Conservation (phyloP, 768 basidiomycete species). For the Agrocybe pediades region DNA sequence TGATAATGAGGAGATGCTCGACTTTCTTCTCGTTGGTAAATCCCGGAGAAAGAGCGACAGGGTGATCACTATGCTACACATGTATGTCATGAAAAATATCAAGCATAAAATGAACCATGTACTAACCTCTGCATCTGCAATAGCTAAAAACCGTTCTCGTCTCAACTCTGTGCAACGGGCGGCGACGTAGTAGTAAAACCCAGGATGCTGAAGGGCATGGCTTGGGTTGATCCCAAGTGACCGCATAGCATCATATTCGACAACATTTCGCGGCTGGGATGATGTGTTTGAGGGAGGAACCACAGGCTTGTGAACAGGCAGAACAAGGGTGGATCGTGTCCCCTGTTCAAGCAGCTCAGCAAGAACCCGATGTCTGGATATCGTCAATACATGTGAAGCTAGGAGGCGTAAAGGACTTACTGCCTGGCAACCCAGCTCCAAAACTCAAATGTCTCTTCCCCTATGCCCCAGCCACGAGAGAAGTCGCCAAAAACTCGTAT, state of each 20-base stretch:
- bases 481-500: conserved; percentile 85
- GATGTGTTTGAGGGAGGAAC: conserved; percentile 22
- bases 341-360: conserved; percentile 92
- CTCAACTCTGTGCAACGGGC: conserved; percentile 84
- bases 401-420: conserved; percentile 35
- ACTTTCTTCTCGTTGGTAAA: conserved; percentile 91
- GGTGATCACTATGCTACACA: conserved; percentile 31
- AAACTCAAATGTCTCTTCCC: conserved; percentile 94
- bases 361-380: conserved; percentile 76
- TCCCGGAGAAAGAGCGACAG: conserved; percentile 56
- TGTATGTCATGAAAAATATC: background rate
- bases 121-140: conserved; percentile 58
- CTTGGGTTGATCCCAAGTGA: conserved; percentile 76
- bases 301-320: conserved; percentile 60
- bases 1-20: conserved; percentile 78
- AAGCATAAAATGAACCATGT: background rate
- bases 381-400: background rate
- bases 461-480: conserved; percentile 91
- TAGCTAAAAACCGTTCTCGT: conserved; percentile 63
- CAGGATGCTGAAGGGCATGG: conserved; percentile 86
- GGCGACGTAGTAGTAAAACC: conserved; percentile 90
- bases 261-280: conserved; percentile 18
- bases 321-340: conserved; percentile 56
- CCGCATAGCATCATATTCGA: conserved; percentile 61
- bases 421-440: conserved; percentile 97